Conservation (phyloP, 768 basidiomycete genomes). For the Naganishia kalamii region DNA sequence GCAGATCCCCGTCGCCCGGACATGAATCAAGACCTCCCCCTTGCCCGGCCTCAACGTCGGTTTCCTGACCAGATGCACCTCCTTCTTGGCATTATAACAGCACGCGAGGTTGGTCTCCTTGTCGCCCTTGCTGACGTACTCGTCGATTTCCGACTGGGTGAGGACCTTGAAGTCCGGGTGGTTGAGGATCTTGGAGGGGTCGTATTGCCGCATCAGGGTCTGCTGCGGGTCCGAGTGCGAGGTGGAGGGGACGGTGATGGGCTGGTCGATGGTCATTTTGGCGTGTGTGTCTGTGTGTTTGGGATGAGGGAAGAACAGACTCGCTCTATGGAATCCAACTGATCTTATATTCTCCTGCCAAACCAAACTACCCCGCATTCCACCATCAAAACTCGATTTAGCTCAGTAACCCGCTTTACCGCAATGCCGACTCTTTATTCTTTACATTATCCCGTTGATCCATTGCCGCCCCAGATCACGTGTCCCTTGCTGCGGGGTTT, state of each 20-base stretch:
- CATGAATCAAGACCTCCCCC: constrained; percentile 44
- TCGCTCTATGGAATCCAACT: too few species aligned
- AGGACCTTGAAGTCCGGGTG: constrained; percentile 45
- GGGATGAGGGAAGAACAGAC: background rate
- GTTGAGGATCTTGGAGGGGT: constrained; percentile 43
- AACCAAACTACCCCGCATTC: too few species aligned
- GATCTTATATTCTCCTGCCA: too few species aligned
- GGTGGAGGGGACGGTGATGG: background rate
- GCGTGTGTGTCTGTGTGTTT: background rate
- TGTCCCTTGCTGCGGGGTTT: too few species aligned
- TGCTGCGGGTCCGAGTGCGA: background rate
- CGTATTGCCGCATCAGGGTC: constrained; percentile 19
- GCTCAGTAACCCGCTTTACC: too few species aligned
- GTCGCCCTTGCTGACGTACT: constrained; percentile 31
- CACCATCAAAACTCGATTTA: too few species aligned
- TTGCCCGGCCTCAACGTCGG: constrained; percentile 38
- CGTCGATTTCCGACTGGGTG: constrained; percentile 6
- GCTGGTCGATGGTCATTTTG: constrained; percentile 1
- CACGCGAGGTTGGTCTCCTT: constrained; percentile 41
- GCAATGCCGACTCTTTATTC: too few species aligned
- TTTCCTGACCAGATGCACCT: constrained; percentile 46
- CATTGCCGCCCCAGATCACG: too few species aligned
- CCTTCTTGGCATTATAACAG: constrained; percentile 43
- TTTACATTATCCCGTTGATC: too few species aligned
- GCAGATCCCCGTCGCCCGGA: constrained; percentile 49